These are phyloP conservation scores for Kuraishia ogatae DNA, from an alignment of 805 yeast species.

Conservation along the genomic window DNA sequence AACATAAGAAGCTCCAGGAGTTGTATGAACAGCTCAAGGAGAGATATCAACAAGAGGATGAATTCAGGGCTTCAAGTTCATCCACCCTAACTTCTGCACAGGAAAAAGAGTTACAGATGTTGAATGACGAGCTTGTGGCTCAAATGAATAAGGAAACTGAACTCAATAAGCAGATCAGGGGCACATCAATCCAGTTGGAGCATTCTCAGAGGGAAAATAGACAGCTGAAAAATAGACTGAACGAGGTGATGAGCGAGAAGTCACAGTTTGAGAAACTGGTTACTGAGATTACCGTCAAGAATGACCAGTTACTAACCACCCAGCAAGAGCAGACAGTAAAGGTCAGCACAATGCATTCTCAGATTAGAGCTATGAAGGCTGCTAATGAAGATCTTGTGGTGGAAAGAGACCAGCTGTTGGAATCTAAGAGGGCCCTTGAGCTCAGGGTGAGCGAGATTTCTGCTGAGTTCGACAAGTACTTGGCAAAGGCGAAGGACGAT, in stretches of 20 bases:
- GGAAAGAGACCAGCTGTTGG: conserved; percentile 55
- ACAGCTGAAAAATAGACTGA: conserved; percentile 26
- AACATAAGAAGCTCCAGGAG: conserved; percentile 39
- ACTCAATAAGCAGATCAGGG: conserved; percentile 54
- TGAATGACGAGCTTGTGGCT: conserved; percentile 44
- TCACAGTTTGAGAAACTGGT: conserved; percentile 30
- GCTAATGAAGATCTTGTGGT: conserved; percentile 50
- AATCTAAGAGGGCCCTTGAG: conserved; percentile 40
- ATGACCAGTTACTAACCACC: conserved; percentile 29
- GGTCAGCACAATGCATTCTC: conserved; percentile 36
- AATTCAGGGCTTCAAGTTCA: conserved; percentile 22
- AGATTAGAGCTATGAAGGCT: conserved; percentile 47
- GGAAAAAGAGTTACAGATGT: conserved; percentile 41
- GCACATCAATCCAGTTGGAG: conserved; percentile 51
- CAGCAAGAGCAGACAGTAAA: conserved; percentile 38
- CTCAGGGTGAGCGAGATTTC: conserved; percentile 30
- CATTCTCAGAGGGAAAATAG: conserved; percentile 37
- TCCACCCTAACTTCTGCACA: conserved; percentile 20
- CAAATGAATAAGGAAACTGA: conserved; percentile 59
- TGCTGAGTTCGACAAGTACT: conserved; percentile 28
- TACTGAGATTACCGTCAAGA: conserved; percentile 32
- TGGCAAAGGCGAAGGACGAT: conserved; percentile 20
- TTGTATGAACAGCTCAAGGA: conserved; percentile 44
- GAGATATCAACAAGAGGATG: conserved; percentile 34
- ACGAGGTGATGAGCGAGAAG: conserved; percentile 31